Conservation (phyloP, 345 rosid species). For the Eucalyptus virginea region DNA sequence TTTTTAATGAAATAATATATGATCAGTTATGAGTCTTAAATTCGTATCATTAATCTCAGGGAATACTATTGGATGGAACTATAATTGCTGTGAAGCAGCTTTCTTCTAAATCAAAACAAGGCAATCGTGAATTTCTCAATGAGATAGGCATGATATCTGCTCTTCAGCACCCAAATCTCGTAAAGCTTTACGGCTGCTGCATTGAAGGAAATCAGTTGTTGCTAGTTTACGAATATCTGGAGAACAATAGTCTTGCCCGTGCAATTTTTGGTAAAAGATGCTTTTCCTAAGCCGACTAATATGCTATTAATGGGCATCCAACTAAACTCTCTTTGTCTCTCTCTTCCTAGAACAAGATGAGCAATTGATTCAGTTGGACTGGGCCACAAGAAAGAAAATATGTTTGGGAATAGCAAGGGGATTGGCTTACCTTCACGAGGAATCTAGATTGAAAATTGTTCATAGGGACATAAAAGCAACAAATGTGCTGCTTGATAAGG, state of each 20-base stretch:
- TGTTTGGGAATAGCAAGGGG: conserved; percentile 44
- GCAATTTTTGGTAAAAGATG: conserved; percentile 37
- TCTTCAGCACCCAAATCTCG: conserved; percentile 57
- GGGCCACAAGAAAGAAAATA: conserved; percentile 47
- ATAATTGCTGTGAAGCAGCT: conserved; percentile 65
- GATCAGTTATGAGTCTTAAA: not conserved
- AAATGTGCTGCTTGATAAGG: conserved; percentile 57
- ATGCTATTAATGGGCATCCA: not conserved
- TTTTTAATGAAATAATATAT: not conserved
- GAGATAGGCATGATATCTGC: conserved; percentile 76
- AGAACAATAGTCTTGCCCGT: conserved; percentile 50
- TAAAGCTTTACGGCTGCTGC: conserved; percentile 52
- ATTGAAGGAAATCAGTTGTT: conserved; percentile 55
- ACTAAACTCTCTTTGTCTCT: not conserved
- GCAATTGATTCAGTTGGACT: conserved; percentile 28
- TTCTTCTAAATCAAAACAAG: conserved; percentile 63
- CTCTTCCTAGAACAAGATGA: conserved; percentile 24
- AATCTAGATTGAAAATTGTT: conserved; percentile 61
- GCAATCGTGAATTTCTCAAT: conserved; percentile 54
- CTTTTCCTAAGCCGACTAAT: not conserved
- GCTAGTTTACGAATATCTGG: conserved; percentile 53
- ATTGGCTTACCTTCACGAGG: conserved; percentile 42
- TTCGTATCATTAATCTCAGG: conserved; percentile 14
- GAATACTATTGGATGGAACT: conserved; percentile 28
- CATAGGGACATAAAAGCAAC: conserved; percentile 71